Evolutionary conservation across 1,284 basidiomycete genomes (phyloP), one percentile per base, ranked within the genome.

Genomic region (Malassezia equina): DNA sequence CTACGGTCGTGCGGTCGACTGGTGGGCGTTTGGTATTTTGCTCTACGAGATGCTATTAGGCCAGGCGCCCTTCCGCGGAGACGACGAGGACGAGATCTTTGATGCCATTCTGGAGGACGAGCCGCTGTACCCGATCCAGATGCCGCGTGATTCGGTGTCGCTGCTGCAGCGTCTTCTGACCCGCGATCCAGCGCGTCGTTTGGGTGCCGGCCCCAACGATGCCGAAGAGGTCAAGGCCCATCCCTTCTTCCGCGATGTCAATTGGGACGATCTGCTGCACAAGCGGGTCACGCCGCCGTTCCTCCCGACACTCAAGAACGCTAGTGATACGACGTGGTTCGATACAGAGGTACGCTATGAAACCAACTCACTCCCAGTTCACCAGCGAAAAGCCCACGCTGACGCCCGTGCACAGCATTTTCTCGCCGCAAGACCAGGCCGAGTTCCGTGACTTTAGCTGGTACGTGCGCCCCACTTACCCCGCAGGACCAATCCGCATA

Each of bases 11-110:
- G 94, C 94, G 5, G 94, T 98, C 47, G 94, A 99, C 73, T 99
- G 94, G 94, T 99, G 94, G 94, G 94, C 94, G 7, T 98, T 98
- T 73, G 94, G 94, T 62, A 93, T 99, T 7, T 78, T 98, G 66
- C 95, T 89, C 43, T 99, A 99, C 75, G 94, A 98, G 77, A 99
- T 99, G 94, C 78, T 99, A 52, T 81, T 98, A 27, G 94, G 94
- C 36, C 94, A 98, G 77, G 95, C 93, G 13, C 94, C 94, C 2
- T 99, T 98, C 84, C 85, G 93, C 49, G 94, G 94, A 55, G 94
- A 98, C 69, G 94, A 98, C 67, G 94, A 98, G 76, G 94, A 99
- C 75, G 94, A 99, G 79, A 98, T 98, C 63, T 99, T 98, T 73
- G 94, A 98, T 76, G 94, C 94, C 34, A 98, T 98, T 68, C 78